A percentile compares a stretch with the other conserved stretches of the same genome.
Conservation (phyloP, 2,329 filamentous ascomycete species). For the Claviceps monticola region DNA sequence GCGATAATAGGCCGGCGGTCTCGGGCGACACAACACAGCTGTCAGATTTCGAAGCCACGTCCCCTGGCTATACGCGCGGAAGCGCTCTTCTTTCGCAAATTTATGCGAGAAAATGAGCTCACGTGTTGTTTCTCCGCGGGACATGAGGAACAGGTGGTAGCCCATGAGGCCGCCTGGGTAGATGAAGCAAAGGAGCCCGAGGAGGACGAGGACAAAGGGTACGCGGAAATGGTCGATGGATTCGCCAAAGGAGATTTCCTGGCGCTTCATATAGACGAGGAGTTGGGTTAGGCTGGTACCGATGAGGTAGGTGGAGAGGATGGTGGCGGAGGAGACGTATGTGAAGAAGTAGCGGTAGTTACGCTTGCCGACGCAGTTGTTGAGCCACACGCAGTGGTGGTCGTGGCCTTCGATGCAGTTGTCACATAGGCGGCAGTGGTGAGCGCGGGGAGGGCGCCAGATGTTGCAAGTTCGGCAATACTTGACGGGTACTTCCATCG, state of each 20-base stretch:
- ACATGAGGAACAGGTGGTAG: conserved; percentile 88
- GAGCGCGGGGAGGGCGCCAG: conserved; percentile 88
- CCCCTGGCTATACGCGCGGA: conserved; percentile 77
- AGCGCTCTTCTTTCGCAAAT: conserved; percentile 81
- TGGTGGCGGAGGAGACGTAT: conserved; percentile 67
- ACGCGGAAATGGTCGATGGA: conserved; percentile 61
- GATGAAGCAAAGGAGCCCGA: conserved; percentile 56
- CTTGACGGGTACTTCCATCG: conserved; percentile 96
- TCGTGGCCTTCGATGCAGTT: conserved; percentile 96
- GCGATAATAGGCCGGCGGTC: conserved; percentile 74
- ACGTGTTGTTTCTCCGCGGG: conserved; percentile 82
- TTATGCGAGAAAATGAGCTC: conserved; percentile 96
- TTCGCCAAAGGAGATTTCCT: conserved; percentile 51
- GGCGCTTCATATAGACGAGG: conserved; percentile 51
- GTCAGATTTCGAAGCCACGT: conserved; percentile 65
- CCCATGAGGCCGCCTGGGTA: conserved; percentile 75
- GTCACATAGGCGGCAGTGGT: conserved; percentile 93
- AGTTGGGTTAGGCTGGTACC: conserved; percentile 71
- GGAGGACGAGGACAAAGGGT: conserved; percentile 79
- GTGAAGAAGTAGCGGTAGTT: conserved; percentile 98
- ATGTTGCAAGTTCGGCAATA: conserved; percentile 97
- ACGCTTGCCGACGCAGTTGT: conserved; percentile 91
- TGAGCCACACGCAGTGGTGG: conserved; percentile 97
- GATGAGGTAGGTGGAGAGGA: conserved; percentile 64
- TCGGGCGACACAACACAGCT: conserved; percentile 66